Base-by-base conservation (phyloP, 1,139 yeast genomes). In the Taphrina betulina region DNA sequence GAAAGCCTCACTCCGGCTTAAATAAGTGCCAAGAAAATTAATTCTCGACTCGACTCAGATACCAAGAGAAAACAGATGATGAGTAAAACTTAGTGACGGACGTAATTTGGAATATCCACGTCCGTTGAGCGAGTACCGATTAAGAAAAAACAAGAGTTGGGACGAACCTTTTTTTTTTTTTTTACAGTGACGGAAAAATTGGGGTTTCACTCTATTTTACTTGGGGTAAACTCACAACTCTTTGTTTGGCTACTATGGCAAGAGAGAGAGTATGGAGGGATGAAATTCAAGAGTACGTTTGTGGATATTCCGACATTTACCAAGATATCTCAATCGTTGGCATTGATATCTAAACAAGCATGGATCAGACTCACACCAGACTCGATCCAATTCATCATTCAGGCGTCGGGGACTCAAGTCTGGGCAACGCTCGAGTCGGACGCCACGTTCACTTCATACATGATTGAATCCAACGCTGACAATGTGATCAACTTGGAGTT, bases 321-420 rank as follows among this genome's bases (percentile, higher is more conserved):
- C 14, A 40, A 41, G 24, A 42, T 35, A 10, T 23, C 33, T 12
- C 78, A 7, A 72, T 72, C 61, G 5, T 50, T 59, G 35, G 60
- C 57, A 26, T 41, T 41, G 12, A 31, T 57, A 20, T 42, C 54
- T 23, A 53, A 40, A 20, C 41, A 54, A 31, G 44, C 53, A 28
- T 53, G 60, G 61, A 20, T 59, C 8, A 40, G 54, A 3, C 43
- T 57, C 14, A 42, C 58, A 19, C 58, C 58, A 16, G 57, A 48
- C 14, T 19, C 50, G 14, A 46, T 57, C n/a, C 55, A 58, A 31
- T 58, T 58, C 38, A 44, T 58, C 19, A 41, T 58, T 16, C 60
- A 60, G 16, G 57, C 48, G 16, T 29, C 51, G 12, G 44, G 46
- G 8, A 57, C 59, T 4, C 60, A 58, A 31, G 59, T 58, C 26